Conservation (phyloP, 805 yeast genomes). For the Candida boidinii region DNA sequence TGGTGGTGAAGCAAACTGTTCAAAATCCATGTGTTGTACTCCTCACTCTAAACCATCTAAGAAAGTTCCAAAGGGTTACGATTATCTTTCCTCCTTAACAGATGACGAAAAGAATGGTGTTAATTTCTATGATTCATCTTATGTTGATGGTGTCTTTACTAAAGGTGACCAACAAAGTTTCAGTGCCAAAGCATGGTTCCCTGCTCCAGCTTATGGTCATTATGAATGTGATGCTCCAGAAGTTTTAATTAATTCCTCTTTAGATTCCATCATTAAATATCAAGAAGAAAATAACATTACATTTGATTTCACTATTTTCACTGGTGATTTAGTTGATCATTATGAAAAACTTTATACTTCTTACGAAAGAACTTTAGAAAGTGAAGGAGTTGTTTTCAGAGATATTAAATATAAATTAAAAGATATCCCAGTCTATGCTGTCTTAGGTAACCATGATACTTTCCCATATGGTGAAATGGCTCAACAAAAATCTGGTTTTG, state of each 20-base stretch:
- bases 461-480: slow-evolving; percentile 68
- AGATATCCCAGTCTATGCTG: slow-evolving; percentile 50
- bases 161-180: no score
- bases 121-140: slow-evolving; percentile 17
- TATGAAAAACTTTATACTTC: slow-evolving; percentile 41
- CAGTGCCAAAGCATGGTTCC: slow-evolving; percentile 33
- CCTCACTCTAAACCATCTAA: slow-evolving; percentile 33
- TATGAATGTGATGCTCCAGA: slow-evolving; percentile 64
- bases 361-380: slow-evolving; percentile 37
- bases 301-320: slow-evolving; percentile 58
- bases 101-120: no score
- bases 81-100: no score
- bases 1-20: slow-evolving; percentile 51
- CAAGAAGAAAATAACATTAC: slow-evolving; percentile 19
- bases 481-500: slow-evolving; percentile 37
- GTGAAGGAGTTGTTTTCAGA: slow-evolving; percentile 43
- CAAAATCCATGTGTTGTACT: slow-evolving; percentile 52
- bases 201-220: slow-evolving; percentile 55
- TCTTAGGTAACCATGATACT: slow-evolving; percentile 65
- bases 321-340: slow-evolving; percentile 72
- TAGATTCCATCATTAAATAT: slow-evolving; percentile 32
- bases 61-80: slow-evolving; percentile 30
- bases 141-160: slow-evolving; percentile 20
- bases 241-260: slow-evolving; percentile 47
- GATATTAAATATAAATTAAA: slow-evolving; percentile 42